Evolutionary conservation across 305 asterid genomes (phyloP).

Genomic region (Rubia peregrina): DNA sequence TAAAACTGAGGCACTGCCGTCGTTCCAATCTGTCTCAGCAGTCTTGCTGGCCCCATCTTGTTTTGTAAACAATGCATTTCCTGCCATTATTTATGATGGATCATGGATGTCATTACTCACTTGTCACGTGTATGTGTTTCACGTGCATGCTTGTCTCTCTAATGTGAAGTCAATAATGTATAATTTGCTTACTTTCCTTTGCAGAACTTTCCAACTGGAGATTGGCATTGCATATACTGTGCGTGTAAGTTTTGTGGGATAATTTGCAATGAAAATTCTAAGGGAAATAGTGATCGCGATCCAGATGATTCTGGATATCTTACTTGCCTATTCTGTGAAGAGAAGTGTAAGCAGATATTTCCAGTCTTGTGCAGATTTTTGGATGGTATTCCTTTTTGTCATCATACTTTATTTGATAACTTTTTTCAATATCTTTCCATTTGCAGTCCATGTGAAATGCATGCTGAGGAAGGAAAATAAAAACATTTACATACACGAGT

Average conservation of each 20-base stretch:
- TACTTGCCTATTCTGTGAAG: constrained; percentile 70
- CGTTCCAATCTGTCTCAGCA: not conserved
- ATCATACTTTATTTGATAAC: not conserved
- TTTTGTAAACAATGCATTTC: not conserved
- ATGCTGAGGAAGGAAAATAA: constrained; percentile 29
- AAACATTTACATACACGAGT: constrained; percentile 32
- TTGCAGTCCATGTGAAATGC: constrained; percentile 72
- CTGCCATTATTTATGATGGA: not conserved
- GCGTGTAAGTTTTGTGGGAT: constrained; percentile 88
- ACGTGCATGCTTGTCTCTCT: constrained; percentile 5
- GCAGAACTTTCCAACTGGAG: constrained; percentile 75
- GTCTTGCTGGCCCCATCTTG: not conserved
- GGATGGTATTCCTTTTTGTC: not conserved
- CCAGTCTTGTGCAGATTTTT: constrained; percentile 4
- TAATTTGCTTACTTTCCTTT: constrained; percentile 18
- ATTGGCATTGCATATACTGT: constrained; percentile 83
- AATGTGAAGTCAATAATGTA: constrained; percentile 7
- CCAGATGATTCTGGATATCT: constrained; percentile 33
- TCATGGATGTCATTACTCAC: not conserved
- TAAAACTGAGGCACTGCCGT: not conserved
- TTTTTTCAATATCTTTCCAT: constrained; percentile 16
- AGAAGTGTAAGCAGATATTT: constrained; percentile 46
- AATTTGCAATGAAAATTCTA: constrained; percentile 36
- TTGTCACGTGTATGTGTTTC: not conserved
- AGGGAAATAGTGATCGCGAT: constrained; percentile 29